phyloP scores from a whole-genome alignment of 495 filamentous ascomycete species.

The Annulohypoxylon nitens region DNA sequence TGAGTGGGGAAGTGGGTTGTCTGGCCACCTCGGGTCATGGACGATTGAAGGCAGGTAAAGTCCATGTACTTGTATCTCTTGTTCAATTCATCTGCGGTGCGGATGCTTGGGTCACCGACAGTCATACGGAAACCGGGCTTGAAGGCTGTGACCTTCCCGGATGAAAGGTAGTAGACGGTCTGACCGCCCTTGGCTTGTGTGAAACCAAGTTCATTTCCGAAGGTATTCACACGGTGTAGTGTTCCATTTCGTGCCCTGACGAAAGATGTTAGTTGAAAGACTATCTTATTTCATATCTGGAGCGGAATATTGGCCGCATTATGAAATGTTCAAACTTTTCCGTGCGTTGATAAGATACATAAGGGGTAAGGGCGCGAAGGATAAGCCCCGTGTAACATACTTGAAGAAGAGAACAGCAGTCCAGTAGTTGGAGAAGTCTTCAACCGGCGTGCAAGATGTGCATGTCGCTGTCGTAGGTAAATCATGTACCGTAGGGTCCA shows the following conservation, averaged over 20 bases:
- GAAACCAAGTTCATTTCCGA: constrained; percentile 58
- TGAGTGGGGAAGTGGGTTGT: constrained; percentile 52
- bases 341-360: not conserved
- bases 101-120: constrained; percentile 58
- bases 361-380: not conserved
- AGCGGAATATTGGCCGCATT: not conserved
- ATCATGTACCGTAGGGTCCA: constrained; percentile 51
- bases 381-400: constrained; percentile 30
- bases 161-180: constrained; percentile 60
- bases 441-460: constrained; percentile 51
- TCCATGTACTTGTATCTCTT: constrained; percentile 61
- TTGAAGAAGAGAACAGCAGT: constrained; percentile 58
- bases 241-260: constrained; percentile 57
- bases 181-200: constrained; percentile 55
- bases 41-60: constrained; percentile 52
- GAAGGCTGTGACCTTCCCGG: constrained; percentile 58
- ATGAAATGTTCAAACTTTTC: not conserved
- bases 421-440: constrained; percentile 60
- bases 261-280: constrained; percentile 40
- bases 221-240: constrained; percentile 57
- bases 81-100: constrained; percentile 53
- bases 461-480: constrained; percentile 52
- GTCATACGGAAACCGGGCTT: constrained; percentile 62
- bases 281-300: no score
- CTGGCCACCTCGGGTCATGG: constrained; percentile 60